phyloP scores from a whole-genome alignment of 1,284 basidiomycete genomes.

The Termitomyces sp. region DNA sequence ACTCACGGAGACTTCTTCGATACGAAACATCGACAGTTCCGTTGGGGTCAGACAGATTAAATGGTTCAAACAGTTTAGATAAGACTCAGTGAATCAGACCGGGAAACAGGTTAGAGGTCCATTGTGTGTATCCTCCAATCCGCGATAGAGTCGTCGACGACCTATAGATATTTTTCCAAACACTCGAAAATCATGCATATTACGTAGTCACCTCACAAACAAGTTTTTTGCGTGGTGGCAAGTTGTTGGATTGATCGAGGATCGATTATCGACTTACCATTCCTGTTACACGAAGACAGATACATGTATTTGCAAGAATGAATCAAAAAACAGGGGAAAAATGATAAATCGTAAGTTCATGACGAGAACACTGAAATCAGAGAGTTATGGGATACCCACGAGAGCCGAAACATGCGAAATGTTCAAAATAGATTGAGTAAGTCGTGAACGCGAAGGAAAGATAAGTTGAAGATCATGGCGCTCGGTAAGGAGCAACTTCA shows the following conservation, averaged over 20 bases:
- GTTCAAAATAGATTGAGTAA: neutral
- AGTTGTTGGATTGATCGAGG: neutral
- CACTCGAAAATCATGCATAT: neutral
- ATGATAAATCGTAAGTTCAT: conserved; percentile 4
- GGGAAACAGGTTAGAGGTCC: too few relatives aligned
- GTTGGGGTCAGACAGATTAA: neutral
- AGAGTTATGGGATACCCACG: neutral
- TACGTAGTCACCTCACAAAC: neutral
- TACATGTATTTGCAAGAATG: neutral
- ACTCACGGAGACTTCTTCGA: neutral
- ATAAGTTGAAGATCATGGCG: neutral
- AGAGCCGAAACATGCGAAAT: neutral
- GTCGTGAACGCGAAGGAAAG: neutral
- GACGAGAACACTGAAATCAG: neutral
- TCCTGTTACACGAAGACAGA: neutral
- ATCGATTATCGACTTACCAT: neutral
- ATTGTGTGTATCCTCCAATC: too few relatives aligned
- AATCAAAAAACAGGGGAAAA: neutral
- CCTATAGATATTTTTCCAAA: too few relatives aligned
- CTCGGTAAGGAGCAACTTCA: conserved; percentile 6
- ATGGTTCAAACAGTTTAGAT: neutral
- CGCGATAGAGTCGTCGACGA: too few relatives aligned
- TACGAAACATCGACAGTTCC: too few relatives aligned
- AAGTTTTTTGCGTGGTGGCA: too few relatives aligned
- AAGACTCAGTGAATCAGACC: too few relatives aligned